Evolutionary conservation across 257 asterid genomes (phyloP).

Genomic region (Lantana camara): DNA sequence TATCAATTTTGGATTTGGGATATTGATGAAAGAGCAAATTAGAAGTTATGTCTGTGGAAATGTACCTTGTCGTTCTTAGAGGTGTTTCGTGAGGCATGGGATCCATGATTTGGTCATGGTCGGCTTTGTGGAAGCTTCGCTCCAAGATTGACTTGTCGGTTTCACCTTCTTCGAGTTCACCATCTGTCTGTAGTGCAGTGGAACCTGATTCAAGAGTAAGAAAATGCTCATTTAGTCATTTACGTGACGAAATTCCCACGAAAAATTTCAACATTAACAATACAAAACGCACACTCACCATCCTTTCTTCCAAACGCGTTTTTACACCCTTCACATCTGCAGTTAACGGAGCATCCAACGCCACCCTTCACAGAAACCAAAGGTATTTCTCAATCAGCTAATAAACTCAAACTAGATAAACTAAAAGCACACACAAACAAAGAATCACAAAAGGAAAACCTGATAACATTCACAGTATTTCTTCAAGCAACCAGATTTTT

Average conservation of each 20-base stretch:
- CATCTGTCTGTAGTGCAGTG: slow-evolving; percentile 38
- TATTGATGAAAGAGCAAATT: slow-evolving; percentile 6
- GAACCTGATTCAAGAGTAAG: slow-evolving; percentile 42
- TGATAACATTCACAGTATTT: slow-evolving; percentile 75
- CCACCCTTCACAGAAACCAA: slow-evolving; percentile 48
- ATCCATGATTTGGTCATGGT: slow-evolving; percentile 44
- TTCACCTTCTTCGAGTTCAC: slow-evolving; percentile 62
- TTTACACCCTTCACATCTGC: slow-evolving; percentile 71
- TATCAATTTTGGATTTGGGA: neutral
- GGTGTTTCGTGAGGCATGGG: slow-evolving; percentile 66
- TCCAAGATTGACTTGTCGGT: slow-evolving; percentile 40
- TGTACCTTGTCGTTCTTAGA: slow-evolving; percentile 51
- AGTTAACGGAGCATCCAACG: slow-evolving; percentile 68
- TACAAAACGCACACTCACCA: slow-evolving; percentile 39
- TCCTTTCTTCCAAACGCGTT: slow-evolving; percentile 61
- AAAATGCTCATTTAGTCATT: too few relatives aligned
- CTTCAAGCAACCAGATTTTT: slow-evolving; percentile 66
- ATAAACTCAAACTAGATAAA: slow-evolving; percentile 6
- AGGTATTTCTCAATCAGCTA: slow-evolving; percentile 19
- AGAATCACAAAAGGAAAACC: slow-evolving; percentile 33
- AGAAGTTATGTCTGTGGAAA: neutral
- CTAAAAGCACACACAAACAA: neutral
- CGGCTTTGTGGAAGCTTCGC: slow-evolving; percentile 35
- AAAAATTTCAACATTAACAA: neutral
- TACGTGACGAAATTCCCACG: neutral